phyloP scores from a whole-genome alignment of 768 basidiomycete genomes.

The Naematelia encephala region DNA sequence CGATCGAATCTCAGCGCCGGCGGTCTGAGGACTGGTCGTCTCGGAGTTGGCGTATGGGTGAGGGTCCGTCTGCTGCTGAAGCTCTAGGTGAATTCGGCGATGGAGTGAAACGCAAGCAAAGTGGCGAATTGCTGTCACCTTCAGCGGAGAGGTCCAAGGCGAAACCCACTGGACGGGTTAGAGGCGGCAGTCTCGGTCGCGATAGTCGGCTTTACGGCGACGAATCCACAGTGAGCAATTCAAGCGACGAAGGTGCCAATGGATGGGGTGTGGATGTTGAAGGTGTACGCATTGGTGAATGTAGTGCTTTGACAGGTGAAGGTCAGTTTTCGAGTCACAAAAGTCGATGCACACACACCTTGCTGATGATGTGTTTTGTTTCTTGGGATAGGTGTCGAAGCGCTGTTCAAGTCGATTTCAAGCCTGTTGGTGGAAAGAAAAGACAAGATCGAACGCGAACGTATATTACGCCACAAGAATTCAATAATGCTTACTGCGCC shows the following conservation, averaged over 20 bases:
- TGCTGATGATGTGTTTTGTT: not conserved
- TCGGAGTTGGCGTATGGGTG: slow-evolving; percentile 36
- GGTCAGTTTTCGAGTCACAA: no score
- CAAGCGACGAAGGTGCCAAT: slow-evolving; percentile 14
- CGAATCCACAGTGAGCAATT: slow-evolving; percentile 1
- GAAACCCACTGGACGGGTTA: slow-evolving; percentile 9
- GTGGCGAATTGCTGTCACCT: slow-evolving; percentile 26
- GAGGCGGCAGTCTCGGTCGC: slow-evolving; percentile 36
- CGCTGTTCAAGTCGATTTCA: slow-evolving; percentile 38
- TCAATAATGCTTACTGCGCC: slow-evolving; percentile 43
- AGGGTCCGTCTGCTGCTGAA: slow-evolving; percentile 38
- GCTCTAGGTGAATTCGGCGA: slow-evolving; percentile 41
- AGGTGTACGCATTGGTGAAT: slow-evolving; percentile 39
- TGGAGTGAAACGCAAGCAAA: slow-evolving; percentile 30
- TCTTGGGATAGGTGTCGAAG: slow-evolving; percentile 47
- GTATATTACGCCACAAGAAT: slow-evolving; percentile 29
- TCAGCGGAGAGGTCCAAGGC: slow-evolving; percentile 6
- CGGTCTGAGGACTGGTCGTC: slow-evolving; percentile 39
- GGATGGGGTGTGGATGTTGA: slow-evolving; percentile 41
- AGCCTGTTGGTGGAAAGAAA: slow-evolving; percentile 34
- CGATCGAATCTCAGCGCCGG: slow-evolving; percentile 12
- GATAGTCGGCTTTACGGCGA: slow-evolving; percentile 34
- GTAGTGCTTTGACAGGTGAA: slow-evolving; percentile 38
- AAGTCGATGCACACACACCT: not conserved
- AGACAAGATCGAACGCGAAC: slow-evolving; percentile 42